Evolutionary conservation across 345 rosid species (phyloP).

Genomic region (Brassica carinata): DNA sequence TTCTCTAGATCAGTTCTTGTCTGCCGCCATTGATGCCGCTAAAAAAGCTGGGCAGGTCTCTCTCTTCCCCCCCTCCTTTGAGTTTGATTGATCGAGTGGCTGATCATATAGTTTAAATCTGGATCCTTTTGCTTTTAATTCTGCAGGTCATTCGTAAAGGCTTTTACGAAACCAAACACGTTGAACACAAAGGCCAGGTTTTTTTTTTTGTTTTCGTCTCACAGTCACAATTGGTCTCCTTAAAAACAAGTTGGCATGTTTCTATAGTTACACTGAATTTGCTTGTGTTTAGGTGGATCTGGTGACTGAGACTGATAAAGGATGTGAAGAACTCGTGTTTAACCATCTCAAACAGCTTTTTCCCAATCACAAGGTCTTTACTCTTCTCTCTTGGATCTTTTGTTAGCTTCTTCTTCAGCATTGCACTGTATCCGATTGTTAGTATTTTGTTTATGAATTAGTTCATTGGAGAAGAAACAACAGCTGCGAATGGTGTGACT

Average conservation of each 20-base stretch:
- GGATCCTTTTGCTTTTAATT: background rate
- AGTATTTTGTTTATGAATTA: constrained; percentile 19
- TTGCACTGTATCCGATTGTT: background rate
- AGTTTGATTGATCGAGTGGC: background rate
- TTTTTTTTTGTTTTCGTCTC: background rate
- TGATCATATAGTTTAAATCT: background rate
- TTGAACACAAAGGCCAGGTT: constrained; percentile 96
- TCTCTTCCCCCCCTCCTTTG: background rate
- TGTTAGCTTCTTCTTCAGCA: background rate
- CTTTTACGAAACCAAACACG: constrained; percentile 82
- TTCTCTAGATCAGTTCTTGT: constrained; percentile 59
- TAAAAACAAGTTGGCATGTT: background rate
- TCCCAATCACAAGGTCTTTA: constrained; percentile 72
- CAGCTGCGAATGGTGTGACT: constrained; percentile 74
- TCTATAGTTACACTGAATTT: background rate
- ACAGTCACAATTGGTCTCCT: background rate
- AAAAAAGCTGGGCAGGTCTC: constrained; percentile 80
- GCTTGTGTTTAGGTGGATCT: constrained; percentile 70
- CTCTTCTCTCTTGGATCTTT: constrained; percentile 1
- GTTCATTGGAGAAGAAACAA: constrained; percentile 98
- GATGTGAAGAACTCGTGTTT: constrained; percentile 92
- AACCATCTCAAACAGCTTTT: constrained; percentile 64
- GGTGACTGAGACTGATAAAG: constrained; percentile 96
- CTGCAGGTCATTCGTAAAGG: constrained; percentile 72
- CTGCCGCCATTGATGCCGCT: constrained; percentile 86